Evolutionary conservation across 495 filamentous ascomycete genomes (phyloP).

Genomic region (Hyaloscypha bicolor): DNA sequence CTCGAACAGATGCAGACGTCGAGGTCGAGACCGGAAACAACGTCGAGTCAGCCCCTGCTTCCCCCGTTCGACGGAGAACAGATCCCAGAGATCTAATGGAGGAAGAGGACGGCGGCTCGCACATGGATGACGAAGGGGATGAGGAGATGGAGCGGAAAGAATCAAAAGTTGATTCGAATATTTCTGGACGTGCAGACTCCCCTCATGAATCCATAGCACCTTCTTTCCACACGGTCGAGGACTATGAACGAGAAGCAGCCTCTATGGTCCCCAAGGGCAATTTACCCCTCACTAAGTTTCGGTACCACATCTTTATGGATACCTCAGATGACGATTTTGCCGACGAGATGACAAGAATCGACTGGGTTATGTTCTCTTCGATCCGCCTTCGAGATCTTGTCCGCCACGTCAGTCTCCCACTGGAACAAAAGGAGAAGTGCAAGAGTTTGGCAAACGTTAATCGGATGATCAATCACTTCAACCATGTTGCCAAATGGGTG

Average conservation of each 20-base stretch:
- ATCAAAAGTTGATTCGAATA: slow-evolving; percentile 46
- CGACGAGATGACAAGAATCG: slow-evolving; percentile 88
- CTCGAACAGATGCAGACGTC: slow-evolving; percentile 56
- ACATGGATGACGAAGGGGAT: slow-evolving; percentile 28
- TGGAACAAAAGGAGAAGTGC: slow-evolving; percentile 72
- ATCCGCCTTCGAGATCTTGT: slow-evolving; percentile 94
- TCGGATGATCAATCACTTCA: slow-evolving; percentile 94
- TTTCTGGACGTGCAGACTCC: slow-evolving; percentile 31
- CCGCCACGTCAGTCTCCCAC: slow-evolving; percentile 78
- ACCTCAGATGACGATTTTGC: slow-evolving; percentile 80
- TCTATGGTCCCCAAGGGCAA: slow-evolving; percentile 63
- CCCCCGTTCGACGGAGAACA: slow-evolving; percentile 21
- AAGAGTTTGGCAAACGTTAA: slow-evolving; percentile 84
- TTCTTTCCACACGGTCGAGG: slow-evolving; percentile 64
- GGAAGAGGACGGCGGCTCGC: slow-evolving; percentile 46
- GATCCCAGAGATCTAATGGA: slow-evolving; percentile 35
- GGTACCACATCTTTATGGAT: slow-evolving; percentile 84
- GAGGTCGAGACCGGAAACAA: slow-evolving; percentile 21
- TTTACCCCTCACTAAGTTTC: slow-evolving; percentile 68
- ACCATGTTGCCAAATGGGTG: slow-evolving; percentile 90
- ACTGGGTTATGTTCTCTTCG: slow-evolving; percentile 97
- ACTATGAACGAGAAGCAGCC: slow-evolving; percentile 72
- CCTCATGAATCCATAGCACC: slow-evolving; percentile 42
- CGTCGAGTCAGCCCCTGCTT: slow-evolving; percentile 22
- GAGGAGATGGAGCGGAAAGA: slow-evolving; percentile 41